These are phyloP conservation scores for Coemansia javaensis DNA, from an alignment of 192 early-diverging fungal genomes.

Conservation along the genomic window DNA sequence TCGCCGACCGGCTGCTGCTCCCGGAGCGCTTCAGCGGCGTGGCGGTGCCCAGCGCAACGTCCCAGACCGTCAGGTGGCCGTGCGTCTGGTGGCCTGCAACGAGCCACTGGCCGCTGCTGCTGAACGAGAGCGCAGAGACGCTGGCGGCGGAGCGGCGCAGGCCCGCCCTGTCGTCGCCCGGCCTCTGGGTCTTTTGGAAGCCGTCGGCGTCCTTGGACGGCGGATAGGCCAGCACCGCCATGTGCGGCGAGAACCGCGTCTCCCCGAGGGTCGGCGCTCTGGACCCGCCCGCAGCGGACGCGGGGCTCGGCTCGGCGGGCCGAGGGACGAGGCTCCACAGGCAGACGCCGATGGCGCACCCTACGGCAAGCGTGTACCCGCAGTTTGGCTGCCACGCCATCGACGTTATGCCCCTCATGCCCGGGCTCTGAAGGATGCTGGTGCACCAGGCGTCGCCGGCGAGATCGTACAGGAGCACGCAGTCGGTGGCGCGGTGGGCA, in stretches of 20 bases:
- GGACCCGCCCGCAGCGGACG: conserved; percentile 1
- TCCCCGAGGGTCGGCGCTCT: conserved; percentile 23
- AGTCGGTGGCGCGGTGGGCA: conserved; percentile 58
- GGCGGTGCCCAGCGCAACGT: conserved; percentile 39
- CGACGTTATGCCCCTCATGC: conserved; percentile 40
- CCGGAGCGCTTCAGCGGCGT: conserved; percentile 43
- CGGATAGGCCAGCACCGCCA: conserved; percentile 41
- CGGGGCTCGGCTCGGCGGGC: not conserved
- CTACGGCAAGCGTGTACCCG: conserved; percentile 44
- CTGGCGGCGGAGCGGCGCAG: conserved; percentile 21
- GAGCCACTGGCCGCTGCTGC: conserved; percentile 46
- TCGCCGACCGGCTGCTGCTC: conserved; percentile 18
- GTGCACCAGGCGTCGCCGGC: conserved; percentile 51
- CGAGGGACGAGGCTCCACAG: conserved; percentile 43
- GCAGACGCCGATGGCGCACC: conserved; percentile 35
- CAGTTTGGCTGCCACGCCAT: conserved; percentile 50
- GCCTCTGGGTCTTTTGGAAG: conserved; percentile 8
- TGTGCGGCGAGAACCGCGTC: conserved; percentile 37
- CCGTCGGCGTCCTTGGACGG: conserved; percentile 1
- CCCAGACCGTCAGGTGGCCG: conserved; percentile 46
- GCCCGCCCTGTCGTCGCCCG: not conserved
- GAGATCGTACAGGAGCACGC: conserved; percentile 66
- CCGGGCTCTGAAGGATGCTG: conserved; percentile 34
- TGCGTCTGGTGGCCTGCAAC: conserved; percentile 32
- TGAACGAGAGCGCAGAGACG: conserved; percentile 42